A percentile compares a stretch with the other conserved stretches of the same genome.
Evolutionary conservation across 2,329 filamentous ascomycete species (phyloP).

Genomic region (Fonsecaea pedrosoi): DNA sequence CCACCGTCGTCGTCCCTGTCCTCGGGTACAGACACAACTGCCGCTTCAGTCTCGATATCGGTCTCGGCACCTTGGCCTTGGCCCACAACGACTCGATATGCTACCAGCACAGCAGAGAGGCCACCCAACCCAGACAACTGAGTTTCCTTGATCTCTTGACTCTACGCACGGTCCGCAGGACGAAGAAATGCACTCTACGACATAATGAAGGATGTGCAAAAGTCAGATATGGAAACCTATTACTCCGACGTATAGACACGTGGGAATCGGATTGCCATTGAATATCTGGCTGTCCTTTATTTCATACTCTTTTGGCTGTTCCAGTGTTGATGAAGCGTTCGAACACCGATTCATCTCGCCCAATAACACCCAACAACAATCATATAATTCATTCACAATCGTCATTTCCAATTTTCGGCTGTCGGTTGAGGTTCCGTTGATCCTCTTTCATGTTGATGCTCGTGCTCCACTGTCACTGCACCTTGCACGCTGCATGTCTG

Average conservation of each 20-base stretch:
- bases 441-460: background rate
- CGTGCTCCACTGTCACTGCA: background rate
- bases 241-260: background rate
- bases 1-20: too few species aligned
- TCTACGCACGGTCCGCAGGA: too few species aligned
- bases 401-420: background rate
- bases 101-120: too few species aligned
- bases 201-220: background rate
- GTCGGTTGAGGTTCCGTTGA: background rate
- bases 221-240: background rate
- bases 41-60: too few species aligned
- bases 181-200: too few species aligned
- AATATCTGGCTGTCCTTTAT: background rate
- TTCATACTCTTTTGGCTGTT: background rate
- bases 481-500: background rate
- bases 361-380: background rate
- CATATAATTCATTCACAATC: constrained; percentile 1
- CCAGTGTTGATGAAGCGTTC: background rate
- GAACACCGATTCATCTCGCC: background rate
- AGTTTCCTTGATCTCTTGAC: too few species aligned
- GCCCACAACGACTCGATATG: too few species aligned
- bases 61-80: too few species aligned
- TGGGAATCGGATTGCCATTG: background rate
- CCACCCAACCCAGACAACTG: too few species aligned
- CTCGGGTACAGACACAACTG: too few species aligned